These are phyloP conservation scores for Pythium brachiatum DNA, from an alignment of 352 stramenopile species.

Conservation along the genomic window DNA sequence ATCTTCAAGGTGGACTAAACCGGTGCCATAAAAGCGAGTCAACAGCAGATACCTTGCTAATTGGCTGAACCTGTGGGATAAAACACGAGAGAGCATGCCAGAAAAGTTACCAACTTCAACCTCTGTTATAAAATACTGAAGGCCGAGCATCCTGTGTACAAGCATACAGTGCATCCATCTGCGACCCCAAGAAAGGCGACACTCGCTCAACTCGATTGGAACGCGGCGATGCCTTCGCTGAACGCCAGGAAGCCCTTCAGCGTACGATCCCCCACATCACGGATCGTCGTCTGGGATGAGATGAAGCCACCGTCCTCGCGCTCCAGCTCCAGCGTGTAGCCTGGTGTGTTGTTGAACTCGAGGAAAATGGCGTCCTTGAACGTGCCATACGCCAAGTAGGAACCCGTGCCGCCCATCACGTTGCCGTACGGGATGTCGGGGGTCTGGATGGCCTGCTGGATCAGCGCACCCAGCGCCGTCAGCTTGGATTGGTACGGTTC, in stretches of 20 bases:
- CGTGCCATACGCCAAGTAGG: constrained; percentile 21
- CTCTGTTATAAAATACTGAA: neutral
- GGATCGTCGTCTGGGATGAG: constrained; percentile 18
- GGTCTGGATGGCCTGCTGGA: constrained; percentile 10
- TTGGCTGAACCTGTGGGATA: too few species aligned
- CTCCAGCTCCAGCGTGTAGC: constrained; percentile 25
- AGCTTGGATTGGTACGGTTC: constrained; percentile 27
- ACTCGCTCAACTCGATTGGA: too few species aligned
- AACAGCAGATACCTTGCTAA: neutral
- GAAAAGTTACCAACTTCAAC: neutral
- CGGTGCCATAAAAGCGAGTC: neutral
- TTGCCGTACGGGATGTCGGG: constrained; percentile 17
- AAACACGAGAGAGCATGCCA: neutral
- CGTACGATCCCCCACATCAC: constrained; percentile 21
- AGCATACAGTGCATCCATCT: neutral
- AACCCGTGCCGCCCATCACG: constrained; percentile 17
- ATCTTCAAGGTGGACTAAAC: constrained; percentile 10
- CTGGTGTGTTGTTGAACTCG: constrained; percentile 12
- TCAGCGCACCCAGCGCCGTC: constrained; percentile 14
- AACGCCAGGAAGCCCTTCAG: constrained; percentile 23
- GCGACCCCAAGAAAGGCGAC: too few species aligned
- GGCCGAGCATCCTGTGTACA: neutral
- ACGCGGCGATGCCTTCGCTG: constrained; percentile 15
- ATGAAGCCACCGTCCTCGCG: constrained; percentile 16
- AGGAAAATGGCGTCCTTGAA: constrained; percentile 25